These are phyloP conservation scores for Tilletiaria anomala DNA, from an alignment of 1,284 basidiomycete genomes.

Conservation along the genomic window DNA sequence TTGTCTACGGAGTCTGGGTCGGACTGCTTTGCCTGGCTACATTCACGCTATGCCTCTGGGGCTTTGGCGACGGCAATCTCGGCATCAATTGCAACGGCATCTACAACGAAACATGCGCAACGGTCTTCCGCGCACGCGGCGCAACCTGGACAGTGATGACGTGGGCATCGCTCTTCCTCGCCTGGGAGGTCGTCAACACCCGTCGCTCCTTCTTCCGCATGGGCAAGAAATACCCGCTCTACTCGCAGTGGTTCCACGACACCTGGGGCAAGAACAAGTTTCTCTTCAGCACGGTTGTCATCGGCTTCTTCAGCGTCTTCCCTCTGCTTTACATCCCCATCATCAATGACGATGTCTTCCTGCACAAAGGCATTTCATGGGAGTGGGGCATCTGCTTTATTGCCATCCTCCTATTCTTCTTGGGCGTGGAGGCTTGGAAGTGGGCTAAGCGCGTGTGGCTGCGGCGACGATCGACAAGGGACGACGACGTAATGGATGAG, in stretches of 20 bases:
- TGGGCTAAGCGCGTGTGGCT: slow-evolving; percentile 22
- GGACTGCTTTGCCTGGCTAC: slow-evolving; percentile 46
- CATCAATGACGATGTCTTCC: slow-evolving; percentile 38
- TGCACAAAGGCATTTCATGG: slow-evolving; percentile 32
- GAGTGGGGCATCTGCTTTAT: slow-evolving; percentile 40
- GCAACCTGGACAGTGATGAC: slow-evolving; percentile 36
- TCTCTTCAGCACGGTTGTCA: slow-evolving; percentile 28
- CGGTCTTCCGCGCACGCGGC: slow-evolving; percentile 39
- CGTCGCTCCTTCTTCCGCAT: slow-evolving; percentile 38
- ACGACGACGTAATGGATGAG: no score
- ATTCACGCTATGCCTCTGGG: slow-evolving; percentile 23
- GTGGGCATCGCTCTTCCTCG: slow-evolving; percentile 39
- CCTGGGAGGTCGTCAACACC: slow-evolving; percentile 38
- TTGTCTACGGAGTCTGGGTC: slow-evolving; percentile 54
- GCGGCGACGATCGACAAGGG: no score
- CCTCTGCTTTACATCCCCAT: slow-evolving; percentile 46
- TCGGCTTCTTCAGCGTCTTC: slow-evolving; percentile 46
- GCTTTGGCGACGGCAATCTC: slow-evolving; percentile 25
- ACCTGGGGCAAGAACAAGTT: slow-evolving; percentile 32
- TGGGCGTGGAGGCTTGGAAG: slow-evolving; percentile 33
- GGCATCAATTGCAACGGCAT: slow-evolving; percentile 36
- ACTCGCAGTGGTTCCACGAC: slow-evolving; percentile 25
- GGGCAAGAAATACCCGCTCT: slow-evolving; percentile 15
- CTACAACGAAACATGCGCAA: slow-evolving; percentile 23
- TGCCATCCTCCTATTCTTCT: slow-evolving; percentile 22